Base-by-base conservation (phyloP, 176 grass and related monocot species). In the Alopecurus myosuroides region DNA sequence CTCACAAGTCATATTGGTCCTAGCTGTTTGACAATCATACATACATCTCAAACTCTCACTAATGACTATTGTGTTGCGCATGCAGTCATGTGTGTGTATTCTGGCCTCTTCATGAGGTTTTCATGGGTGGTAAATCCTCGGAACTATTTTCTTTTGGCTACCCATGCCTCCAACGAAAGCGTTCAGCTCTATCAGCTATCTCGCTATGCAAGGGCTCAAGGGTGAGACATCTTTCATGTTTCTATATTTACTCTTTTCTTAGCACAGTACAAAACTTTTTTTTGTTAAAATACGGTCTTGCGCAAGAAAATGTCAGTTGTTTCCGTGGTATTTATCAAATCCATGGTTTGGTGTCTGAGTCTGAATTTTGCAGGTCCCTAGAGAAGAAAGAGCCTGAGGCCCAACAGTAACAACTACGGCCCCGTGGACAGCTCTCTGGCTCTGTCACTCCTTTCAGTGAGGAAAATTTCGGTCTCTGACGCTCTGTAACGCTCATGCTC, bases 71-170 rank as follows among this genome's bases (percentile, higher is more conserved):
- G 63, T 76, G 74, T 28, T 37, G 33, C 86, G 86, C 87, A 98
- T 90, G 86, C 87, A 98, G 95, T 66, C 23, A 98, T 98, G 92
- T 98, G 95, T 26, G 90, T 74, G 26, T 74, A 74, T 50, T 74
- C 71, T 11, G 71, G 45, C 44, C 45, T 74, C 2, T 74, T 74
- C 31, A 74, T 74, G 71, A 74, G 71, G 45, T 74, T 74, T 8
- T 8, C 71, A 20, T 74, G 71, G 45, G 94, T 98, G 90, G 95
- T 98, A 51, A 84, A 91, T 41, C 92, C 95, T 23, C 85, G 92
- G 30, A 95, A 98, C 44, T 95, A 94, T 84, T 92, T 98, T 80
- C 92, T 98, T 88, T 46, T 98, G 23, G 92, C 85, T 41, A 93
- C 90, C 44, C 95, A 95, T 85, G 90, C 65, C 26, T 95, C 95